Evolutionary conservation across 2,329 filamentous ascomycete genomes (phyloP).

Genomic region (Sarocladiaceae sp.): DNA sequence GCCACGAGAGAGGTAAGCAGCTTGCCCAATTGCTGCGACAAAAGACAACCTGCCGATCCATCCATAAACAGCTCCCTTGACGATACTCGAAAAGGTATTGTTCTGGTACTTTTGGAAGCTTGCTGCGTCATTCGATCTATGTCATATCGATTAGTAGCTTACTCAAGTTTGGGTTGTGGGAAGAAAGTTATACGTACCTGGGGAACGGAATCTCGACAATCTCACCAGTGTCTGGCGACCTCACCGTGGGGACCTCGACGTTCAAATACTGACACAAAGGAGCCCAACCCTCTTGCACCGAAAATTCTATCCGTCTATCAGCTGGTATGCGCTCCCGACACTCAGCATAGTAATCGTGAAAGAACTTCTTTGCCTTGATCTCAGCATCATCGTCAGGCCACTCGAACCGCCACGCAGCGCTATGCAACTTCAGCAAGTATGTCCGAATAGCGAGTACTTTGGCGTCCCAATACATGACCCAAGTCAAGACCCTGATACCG

Average conservation of each 20-base stretch:
- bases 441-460: background rate
- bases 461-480: background rate
- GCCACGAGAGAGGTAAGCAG: no score
- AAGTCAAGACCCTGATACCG: background rate
- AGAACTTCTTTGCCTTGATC: background rate
- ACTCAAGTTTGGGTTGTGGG: no score
- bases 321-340: background rate
- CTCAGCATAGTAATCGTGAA: background rate
- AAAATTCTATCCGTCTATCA: background rate
- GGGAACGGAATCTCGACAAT: background rate
- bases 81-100: no score
- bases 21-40: no score
- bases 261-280: background rate
- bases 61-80: no score
- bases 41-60: no score
- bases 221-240: background rate
- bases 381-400: background rate
- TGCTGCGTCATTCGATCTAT: background rate
- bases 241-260: background rate
- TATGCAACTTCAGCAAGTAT: background rate
- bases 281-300: background rate
- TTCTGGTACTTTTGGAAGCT: background rate
- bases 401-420: background rate
- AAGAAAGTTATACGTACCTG: background rate
- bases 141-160: background rate